phyloP scores from a whole-genome alignment of 2,329 filamentous ascomycete species.

The Phaeoacremonium minimum region DNA sequence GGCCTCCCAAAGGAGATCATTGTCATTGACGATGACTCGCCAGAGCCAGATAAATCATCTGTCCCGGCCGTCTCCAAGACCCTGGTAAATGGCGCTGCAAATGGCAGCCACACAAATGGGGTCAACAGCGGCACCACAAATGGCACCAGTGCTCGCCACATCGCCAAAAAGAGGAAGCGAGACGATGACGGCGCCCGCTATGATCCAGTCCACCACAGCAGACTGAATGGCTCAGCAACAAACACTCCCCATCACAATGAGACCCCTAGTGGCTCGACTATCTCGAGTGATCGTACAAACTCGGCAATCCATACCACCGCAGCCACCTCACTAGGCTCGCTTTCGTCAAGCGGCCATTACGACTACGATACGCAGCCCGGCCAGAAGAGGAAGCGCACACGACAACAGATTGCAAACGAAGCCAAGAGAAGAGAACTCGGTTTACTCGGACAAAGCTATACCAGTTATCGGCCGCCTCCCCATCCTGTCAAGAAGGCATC shows the following conservation, averaged over 20 bases:
- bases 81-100: slow-evolving; percentile 25
- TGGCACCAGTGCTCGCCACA: slow-evolving; percentile 34
- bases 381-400: slow-evolving; percentile 83
- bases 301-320: slow-evolving; percentile 82
- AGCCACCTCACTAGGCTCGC: slow-evolving; percentile 76
- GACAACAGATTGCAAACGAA: slow-evolving; percentile 77
- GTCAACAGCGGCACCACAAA: slow-evolving; percentile 18
- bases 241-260: slow-evolving; percentile 67
- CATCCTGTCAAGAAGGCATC: slow-evolving; percentile 87
- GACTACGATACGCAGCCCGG: slow-evolving; percentile 66
- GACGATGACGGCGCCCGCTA: slow-evolving; percentile 53
- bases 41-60: slow-evolving; percentile 44
- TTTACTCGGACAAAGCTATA: slow-evolving; percentile 63
- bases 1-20: slow-evolving; percentile 82
- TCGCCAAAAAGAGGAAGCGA: slow-evolving; percentile 72
- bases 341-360: slow-evolving; percentile 58
- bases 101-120: slow-evolving; percentile 24
- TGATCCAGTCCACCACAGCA: slow-evolving; percentile 69
- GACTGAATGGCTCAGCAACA: slow-evolving; percentile 63
- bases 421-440: slow-evolving; percentile 75
- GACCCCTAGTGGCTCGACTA: slow-evolving; percentile 64
- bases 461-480: slow-evolving; percentile 80
- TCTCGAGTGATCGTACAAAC: slow-evolving; percentile 79
- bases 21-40: slow-evolving; percentile 71
- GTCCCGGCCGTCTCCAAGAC: slow-evolving; percentile 28